A percentile compares a stretch with the other conserved stretches of the same genome.
Evolutionary conservation across 805 yeast species (phyloP).

Genomic region (Saturnispora hagleri): DNA sequence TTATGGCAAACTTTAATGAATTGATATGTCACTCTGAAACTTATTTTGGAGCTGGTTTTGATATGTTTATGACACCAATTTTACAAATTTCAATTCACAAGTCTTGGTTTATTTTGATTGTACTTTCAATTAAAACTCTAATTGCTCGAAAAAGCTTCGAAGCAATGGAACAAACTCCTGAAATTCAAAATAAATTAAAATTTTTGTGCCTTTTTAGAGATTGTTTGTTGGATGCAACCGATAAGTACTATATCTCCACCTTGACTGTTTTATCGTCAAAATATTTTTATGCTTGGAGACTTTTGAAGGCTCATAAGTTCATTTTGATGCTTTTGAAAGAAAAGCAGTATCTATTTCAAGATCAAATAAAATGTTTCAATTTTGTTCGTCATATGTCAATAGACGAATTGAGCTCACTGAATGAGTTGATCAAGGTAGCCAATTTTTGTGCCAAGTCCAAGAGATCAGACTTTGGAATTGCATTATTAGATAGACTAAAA

Average conservation of each 20-base stretch:
- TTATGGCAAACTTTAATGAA: slow-evolving; percentile 30
- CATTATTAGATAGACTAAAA: background rate
- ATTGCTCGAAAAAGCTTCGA: slow-evolving; percentile 21
- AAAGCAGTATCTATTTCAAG: slow-evolving; percentile 1
- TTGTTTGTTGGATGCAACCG: slow-evolving; percentile 13
- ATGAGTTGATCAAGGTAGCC: slow-evolving; percentile 8
- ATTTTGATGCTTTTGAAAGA: slow-evolving; percentile 30
- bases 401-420: slow-evolving; percentile 14
- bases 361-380: slow-evolving; percentile 8
- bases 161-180: background rate
- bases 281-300: slow-evolving; percentile 62
- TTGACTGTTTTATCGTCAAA: slow-evolving; percentile 41
- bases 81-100: slow-evolving; percentile 32
- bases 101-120: slow-evolving; percentile 16
- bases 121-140: slow-evolving; percentile 24
- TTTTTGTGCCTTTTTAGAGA: background rate
- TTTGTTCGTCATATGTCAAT: slow-evolving; percentile 14
- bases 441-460: background rate
- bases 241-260: slow-evolving; percentile 28
- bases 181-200: background rate
- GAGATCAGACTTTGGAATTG: slow-evolving; percentile 5
- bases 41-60: slow-evolving; percentile 30
- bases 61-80: slow-evolving; percentile 30
- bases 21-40: slow-evolving; percentile 25
- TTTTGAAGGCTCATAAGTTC: slow-evolving; percentile 46